A percentile compares a stretch with the other conserved stretches of the same genome.
Evolutionary conservation across 129 eudicot genomes (phyloP).

Genomic region (Glebionis coronaria): DNA sequence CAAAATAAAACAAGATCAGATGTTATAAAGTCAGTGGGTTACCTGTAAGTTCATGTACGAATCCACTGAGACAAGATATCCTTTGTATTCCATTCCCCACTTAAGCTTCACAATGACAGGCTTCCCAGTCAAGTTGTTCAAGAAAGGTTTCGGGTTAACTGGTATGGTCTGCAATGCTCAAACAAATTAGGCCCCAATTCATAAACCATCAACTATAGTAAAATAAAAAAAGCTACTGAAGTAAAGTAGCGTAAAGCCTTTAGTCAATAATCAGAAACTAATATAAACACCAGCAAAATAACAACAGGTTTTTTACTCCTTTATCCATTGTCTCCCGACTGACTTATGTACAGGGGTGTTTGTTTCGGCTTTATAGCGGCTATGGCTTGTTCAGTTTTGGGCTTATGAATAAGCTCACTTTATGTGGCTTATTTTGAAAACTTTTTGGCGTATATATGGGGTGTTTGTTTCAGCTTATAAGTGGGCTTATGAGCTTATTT

Average conservation of each 20-base stretch:
- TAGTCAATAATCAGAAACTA: conserved; percentile 6
- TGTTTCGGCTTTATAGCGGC: no score
- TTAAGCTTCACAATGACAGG: conserved; percentile 77
- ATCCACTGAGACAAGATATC: conserved; percentile 81
- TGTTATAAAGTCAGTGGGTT: not conserved
- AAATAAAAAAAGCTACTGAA: not conserved
- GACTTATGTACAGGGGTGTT: no score
- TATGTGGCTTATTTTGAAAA: no score
- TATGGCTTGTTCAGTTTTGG: no score
- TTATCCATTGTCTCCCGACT: no score
- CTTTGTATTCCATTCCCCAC: conserved; percentile 98
- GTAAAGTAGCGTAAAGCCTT: not conserved
- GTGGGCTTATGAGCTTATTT: no score
- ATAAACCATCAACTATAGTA: not conserved
- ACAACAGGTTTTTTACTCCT: no score
- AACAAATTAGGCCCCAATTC: conserved; percentile 15
- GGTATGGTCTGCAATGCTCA: conserved; percentile 58
- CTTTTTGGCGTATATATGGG: no score
- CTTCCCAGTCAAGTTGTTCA: conserved; percentile 90
- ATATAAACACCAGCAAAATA: no score
- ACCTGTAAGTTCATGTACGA: conserved; percentile 94
- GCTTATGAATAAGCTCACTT: no score
- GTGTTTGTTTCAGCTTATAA: no score
- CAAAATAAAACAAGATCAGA: not conserved
- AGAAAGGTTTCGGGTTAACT: conserved; percentile 80